Percentiles rank a stretch among this genome's conserved stretches.
Evolutionary conservation across 129 eudicot species (phyloP).

Genomic region (Centaurea solstitialis): DNA sequence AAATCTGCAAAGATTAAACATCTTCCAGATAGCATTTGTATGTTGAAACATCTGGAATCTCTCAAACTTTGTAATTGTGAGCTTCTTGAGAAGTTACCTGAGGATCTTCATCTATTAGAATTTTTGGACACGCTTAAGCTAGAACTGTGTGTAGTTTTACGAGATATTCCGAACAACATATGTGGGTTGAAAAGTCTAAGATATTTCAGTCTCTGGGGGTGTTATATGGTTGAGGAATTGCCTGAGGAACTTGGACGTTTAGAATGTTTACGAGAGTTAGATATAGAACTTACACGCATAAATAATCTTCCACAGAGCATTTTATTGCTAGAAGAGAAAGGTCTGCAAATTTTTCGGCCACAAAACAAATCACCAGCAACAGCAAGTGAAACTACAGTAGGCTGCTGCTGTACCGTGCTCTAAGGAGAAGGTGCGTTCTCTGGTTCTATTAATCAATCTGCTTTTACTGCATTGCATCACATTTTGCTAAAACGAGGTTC

Average conservation of each 20-base stretch:
- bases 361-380: no score
- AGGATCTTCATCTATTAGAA: neutral
- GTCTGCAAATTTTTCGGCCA: neutral
- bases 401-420: neutral
- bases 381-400: neutral
- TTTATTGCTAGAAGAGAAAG: neutral
- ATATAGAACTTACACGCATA: neutral
- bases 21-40: neutral
- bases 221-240: neutral
- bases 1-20: neutral
- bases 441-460: neutral
- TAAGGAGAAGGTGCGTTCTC: neutral
- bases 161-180: slow-evolving; percentile 4
- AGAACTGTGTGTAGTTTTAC: neutral
- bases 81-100: slow-evolving; percentile 11
- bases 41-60: neutral
- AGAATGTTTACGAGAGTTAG: neutral
- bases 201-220: neutral
- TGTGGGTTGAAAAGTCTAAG: neutral
- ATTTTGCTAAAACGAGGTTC: neutral
- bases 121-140: neutral
- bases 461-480: no score
- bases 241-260: slow-evolving; percentile 1
- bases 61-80: neutral
- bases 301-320: neutral